Percentiles rank a stretch among this genome's conserved stretches.
Conservation (phyloP, 768 basidiomycete genomes). For the Cystobasidium ongulense region DNA sequence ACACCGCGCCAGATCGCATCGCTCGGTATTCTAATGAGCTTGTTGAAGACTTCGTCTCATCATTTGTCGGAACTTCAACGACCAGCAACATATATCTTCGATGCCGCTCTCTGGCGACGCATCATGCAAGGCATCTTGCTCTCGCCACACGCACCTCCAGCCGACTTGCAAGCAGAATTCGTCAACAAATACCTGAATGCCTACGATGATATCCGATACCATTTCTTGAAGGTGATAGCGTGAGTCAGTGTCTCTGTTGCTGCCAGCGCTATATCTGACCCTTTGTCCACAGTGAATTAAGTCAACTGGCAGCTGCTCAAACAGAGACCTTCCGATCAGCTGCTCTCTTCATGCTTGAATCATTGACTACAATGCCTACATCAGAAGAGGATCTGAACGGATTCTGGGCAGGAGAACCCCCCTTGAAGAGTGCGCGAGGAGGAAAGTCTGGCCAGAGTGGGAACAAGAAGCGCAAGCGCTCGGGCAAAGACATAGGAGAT, state of each 20-base stretch:
- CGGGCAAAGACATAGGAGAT: slow-evolving; percentile 48
- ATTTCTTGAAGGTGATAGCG: slow-evolving; percentile 66
- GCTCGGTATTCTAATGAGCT: slow-evolving; percentile 64
- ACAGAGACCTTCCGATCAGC: slow-evolving; percentile 41
- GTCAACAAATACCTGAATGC: slow-evolving; percentile 66
- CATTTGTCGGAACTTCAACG: slow-evolving; percentile 57
- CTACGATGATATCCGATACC: slow-evolving; percentile 77
- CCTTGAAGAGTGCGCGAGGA: not conserved
- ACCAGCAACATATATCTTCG: slow-evolving; percentile 60
- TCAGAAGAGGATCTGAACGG: slow-evolving; percentile 59
- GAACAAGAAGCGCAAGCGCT: slow-evolving; percentile 43
- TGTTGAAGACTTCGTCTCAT: slow-evolving; percentile 69
- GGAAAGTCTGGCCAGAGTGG: not conserved
- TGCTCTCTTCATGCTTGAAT: slow-evolving; percentile 60
- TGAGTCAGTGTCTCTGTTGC: slow-evolving; percentile 45
- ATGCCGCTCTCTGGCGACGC: slow-evolving; percentile 13
- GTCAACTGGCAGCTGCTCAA: slow-evolving; percentile 43
- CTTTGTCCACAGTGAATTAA: slow-evolving; percentile 45
- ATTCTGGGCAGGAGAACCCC: slow-evolving; percentile 70
- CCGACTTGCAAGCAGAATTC: slow-evolving; percentile 55
- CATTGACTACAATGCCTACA: slow-evolving; percentile 65
- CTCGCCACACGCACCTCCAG: slow-evolving; percentile 45
- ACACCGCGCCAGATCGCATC: slow-evolving; percentile 54
- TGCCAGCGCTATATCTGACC: not conserved
- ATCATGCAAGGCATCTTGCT: slow-evolving; percentile 47